Conservation (phyloP, 805 yeast genomes). For the Nakazawaea ernobii region DNA sequence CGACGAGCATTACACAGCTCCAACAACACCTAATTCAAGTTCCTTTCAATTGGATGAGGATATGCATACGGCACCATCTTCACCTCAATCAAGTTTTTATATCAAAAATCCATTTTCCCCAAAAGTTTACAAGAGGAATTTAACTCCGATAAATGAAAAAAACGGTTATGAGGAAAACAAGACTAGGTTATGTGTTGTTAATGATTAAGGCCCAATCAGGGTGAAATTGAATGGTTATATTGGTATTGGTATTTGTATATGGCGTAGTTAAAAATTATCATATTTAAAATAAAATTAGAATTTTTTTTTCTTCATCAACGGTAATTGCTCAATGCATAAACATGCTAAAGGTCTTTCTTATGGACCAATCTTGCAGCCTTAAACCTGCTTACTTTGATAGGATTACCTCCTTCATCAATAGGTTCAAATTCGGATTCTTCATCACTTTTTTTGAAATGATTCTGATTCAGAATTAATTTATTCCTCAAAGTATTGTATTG, state of each 20-base stretch:
- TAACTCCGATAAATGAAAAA: constrained; percentile 6
- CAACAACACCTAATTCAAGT: constrained; percentile 1
- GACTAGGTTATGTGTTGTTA: constrained; percentile 1
- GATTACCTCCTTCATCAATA: constrained; percentile 57
- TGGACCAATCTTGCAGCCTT: constrained; percentile 41
- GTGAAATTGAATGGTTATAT: background rate
- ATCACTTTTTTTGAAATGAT: constrained; percentile 38
- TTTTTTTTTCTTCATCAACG: background rate
- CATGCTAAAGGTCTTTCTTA: background rate
- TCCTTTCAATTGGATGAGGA: background rate
- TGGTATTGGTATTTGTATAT: background rate
- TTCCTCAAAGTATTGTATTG: constrained; percentile 56
- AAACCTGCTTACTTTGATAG: constrained; percentile 59
- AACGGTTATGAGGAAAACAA: constrained; percentile 2
- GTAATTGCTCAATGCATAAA: background rate
- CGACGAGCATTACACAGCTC: background rate
- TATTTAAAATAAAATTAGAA: background rate
- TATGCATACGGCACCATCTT: background rate
- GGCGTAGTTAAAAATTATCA: background rate
- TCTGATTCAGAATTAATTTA: constrained; percentile 35
- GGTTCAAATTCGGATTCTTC: constrained; percentile 60
- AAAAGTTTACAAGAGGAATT: constrained; percentile 1
- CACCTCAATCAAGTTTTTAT: background rate
- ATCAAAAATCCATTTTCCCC: constrained; percentile 8
- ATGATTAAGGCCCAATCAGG: background rate